Evolutionary conservation across 2,329 filamentous ascomycete genomes (phyloP).

Genomic region (Ceratocystis huliohia): DNA sequence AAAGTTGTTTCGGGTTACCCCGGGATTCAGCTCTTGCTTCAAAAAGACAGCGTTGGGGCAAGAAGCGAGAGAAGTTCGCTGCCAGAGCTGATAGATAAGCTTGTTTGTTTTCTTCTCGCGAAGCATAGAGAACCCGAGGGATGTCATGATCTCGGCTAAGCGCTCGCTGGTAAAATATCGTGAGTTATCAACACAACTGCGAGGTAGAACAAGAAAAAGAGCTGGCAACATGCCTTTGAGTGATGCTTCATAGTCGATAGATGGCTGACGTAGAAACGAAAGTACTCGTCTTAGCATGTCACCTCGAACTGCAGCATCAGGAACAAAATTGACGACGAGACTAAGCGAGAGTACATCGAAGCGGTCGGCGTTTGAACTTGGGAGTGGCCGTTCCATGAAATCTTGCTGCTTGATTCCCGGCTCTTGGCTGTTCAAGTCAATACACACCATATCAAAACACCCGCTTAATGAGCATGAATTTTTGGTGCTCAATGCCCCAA

Average conservation of each 20-base stretch:
- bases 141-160: slow-evolving; percentile 59
- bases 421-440: slow-evolving; percentile 81
- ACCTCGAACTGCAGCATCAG: slow-evolving; percentile 59
- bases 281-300: slow-evolving; percentile 72
- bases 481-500: slow-evolving; percentile 70
- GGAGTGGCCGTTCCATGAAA: slow-evolving; percentile 80
- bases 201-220: slow-evolving; percentile 79
- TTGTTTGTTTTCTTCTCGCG: slow-evolving; percentile 66
- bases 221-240: slow-evolving; percentile 42
- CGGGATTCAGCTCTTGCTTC: slow-evolving; percentile 68
- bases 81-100: slow-evolving; percentile 83
- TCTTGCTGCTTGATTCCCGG: slow-evolving; percentile 75
- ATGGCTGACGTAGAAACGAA: slow-evolving; percentile 47
- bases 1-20: slow-evolving; percentile 77
- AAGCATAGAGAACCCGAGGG: slow-evolving; percentile 56
- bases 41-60: slow-evolving; percentile 34
- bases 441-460: slow-evolving; percentile 62
- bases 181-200: slow-evolving; percentile 79
- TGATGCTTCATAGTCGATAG: slow-evolving; percentile 15
- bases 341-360: slow-evolving; percentile 91
- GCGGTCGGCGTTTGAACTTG: slow-evolving; percentile 43
- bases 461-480: slow-evolving; percentile 71
- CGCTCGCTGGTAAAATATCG: slow-evolving; percentile 68
- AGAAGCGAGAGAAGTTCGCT: slow-evolving; percentile 28
- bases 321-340: slow-evolving; percentile 87